A percentile compares a stretch with the other conserved stretches of the same genome.
phyloP scores from a whole-genome alignment of 192 early-diverging fungal species.

The Mortierella claussenii region DNA sequence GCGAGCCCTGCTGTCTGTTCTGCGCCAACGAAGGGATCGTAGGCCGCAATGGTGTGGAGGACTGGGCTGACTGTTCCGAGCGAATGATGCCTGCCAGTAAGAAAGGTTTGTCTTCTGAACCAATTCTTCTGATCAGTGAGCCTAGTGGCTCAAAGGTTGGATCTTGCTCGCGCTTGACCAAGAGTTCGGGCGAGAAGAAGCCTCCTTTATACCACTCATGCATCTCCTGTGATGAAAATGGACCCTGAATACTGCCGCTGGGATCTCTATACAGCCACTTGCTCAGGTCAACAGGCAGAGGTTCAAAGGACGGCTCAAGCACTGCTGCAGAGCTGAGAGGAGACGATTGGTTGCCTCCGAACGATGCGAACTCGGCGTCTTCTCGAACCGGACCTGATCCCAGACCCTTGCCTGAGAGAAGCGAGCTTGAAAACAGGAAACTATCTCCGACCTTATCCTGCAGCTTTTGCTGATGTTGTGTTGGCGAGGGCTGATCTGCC shows the following conservation, averaged over 20 bases:
- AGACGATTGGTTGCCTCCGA: slow-evolving; percentile 2
- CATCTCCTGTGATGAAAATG: slow-evolving; percentile 91
- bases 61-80: slow-evolving; percentile 40
- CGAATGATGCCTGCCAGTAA: slow-evolving; percentile 27
- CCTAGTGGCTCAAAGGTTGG: slow-evolving; percentile 82
- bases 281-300: slow-evolving; percentile 34
- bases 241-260: slow-evolving; percentile 84
- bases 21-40: slow-evolving; percentile 25
- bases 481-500: slow-evolving; percentile 8
- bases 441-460: slow-evolving; percentile 4
- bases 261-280: slow-evolving; percentile 92
- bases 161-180: slow-evolving; percentile 85
- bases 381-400: slow-evolving; percentile 15
- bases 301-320: slow-evolving; percentile 13
- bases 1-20: slow-evolving; percentile 13
- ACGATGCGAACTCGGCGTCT: slow-evolving; percentile 22
- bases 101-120: slow-evolving; percentile 80
- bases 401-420: slow-evolving; percentile 3
- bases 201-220: slow-evolving; percentile 93
- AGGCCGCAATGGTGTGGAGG: slow-evolving; percentile 25
- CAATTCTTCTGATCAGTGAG: slow-evolving; percentile 70
- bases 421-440: slow-evolving; percentile 10
- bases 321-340: not conserved
- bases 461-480: slow-evolving; percentile 1
- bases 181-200: slow-evolving; percentile 84